Evolutionary conservation across 768 basidiomycete species (phyloP).

Genomic region (Leccinum pellstonianum): DNA sequence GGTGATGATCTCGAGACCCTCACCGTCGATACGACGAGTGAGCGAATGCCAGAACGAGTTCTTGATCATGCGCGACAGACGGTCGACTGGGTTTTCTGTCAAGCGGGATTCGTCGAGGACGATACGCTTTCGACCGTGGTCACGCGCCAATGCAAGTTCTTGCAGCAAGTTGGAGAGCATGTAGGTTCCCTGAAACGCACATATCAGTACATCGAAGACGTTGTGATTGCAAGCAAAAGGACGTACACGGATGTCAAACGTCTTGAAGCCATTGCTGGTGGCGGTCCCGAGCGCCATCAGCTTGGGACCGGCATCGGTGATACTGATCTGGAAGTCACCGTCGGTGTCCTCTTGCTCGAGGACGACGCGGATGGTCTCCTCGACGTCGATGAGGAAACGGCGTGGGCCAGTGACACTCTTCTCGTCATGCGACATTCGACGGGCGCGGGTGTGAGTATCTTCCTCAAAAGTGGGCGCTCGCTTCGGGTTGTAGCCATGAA

Average conservation of each 20-base stretch:
- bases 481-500: constrained; percentile 72
- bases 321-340: constrained; percentile 93
- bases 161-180: constrained; percentile 99
- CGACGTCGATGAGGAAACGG: constrained; percentile 94
- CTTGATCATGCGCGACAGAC: constrained; percentile 95
- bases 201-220: constrained; percentile 10
- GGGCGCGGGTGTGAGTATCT: constrained; percentile 67
- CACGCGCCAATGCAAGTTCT: constrained; percentile 93
- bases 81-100: constrained; percentile 96
- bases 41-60: constrained; percentile 98
- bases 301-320: constrained; percentile 96
- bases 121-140: constrained; percentile 93
- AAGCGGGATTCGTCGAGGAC: constrained; percentile 98
- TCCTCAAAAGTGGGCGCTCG: constrained; percentile 72
- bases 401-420: constrained; percentile 76
- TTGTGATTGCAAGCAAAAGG: background rate
- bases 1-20: constrained; percentile 95
- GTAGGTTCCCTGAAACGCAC: constrained; percentile 78
- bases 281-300: constrained; percentile 94
- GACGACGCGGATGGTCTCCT: constrained; percentile 94
- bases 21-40: constrained; percentile 94
- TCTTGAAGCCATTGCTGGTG: constrained; percentile 97
- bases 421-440: constrained; percentile 92
- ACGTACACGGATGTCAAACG: constrained; percentile 88
- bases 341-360: constrained; percentile 99